Conservation (phyloP, 2,329 filamentous ascomycete species). For the Aspergillus quadricinctus region DNA sequence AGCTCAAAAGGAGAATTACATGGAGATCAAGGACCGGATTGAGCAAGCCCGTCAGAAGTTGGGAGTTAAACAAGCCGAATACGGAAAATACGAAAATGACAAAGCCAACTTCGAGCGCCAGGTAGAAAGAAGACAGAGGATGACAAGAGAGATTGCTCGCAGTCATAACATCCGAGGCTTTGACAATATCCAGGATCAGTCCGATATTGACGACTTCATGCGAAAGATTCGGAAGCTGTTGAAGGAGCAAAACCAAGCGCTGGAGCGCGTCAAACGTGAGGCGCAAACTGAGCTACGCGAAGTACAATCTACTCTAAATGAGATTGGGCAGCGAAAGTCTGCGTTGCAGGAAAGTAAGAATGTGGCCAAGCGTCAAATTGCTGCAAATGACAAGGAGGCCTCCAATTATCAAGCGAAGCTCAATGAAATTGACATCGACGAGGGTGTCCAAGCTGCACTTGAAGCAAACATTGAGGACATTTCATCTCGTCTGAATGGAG, state of each 20-base stretch:
- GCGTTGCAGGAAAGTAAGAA: constrained; percentile 70
- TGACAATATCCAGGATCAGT: constrained; percentile 71
- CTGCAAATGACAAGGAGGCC: constrained; percentile 67
- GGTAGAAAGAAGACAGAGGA: constrained; percentile 62
- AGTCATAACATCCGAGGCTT: constrained; percentile 78
- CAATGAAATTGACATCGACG: constrained; percentile 73
- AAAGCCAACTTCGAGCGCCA: constrained; percentile 84
- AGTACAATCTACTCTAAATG: constrained; percentile 67
- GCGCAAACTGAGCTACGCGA: constrained; percentile 69
- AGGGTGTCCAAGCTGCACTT: constrained; percentile 74
- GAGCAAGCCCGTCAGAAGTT: constrained; percentile 42
- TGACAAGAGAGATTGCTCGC: constrained; percentile 74
- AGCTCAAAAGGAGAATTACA: constrained; percentile 60
- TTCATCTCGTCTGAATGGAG: constrained; percentile 56
- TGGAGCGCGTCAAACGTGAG: constrained; percentile 70
- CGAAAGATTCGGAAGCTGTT: constrained; percentile 70
- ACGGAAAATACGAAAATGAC: constrained; percentile 76
- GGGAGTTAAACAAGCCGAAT: constrained; percentile 40
- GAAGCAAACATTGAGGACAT: constrained; percentile 70
- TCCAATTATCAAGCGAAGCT: constrained; percentile 62
- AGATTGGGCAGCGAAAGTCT: constrained; percentile 70
- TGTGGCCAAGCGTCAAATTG: constrained; percentile 67
- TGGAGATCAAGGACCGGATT: constrained; percentile 54
- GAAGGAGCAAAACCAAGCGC: constrained; percentile 70
- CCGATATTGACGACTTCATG: constrained; percentile 70